Evolutionary conservation across 2,329 filamentous ascomycete genomes (phyloP).

Genomic region (Aspergillus transmontanensis): DNA sequence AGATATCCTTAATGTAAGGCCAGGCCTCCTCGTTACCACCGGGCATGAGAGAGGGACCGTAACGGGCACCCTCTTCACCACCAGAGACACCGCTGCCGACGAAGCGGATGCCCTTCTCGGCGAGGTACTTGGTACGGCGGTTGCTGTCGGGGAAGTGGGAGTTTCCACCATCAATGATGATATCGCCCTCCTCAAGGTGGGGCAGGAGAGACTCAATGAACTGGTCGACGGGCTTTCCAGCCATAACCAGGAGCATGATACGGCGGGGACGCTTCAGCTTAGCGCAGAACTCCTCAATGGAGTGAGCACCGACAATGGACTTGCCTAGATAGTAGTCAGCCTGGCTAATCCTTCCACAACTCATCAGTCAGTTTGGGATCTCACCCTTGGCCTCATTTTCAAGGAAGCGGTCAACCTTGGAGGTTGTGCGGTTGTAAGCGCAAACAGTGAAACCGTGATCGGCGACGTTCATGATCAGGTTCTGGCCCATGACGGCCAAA

Average conservation of each 20-base stretch:
- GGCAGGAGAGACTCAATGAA: conserved; percentile 96
- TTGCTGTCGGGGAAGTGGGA: conserved; percentile 99
- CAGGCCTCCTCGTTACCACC: conserved; percentile 98
- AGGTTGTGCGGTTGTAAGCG: conserved; percentile 97
- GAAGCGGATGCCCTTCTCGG: conserved; percentile 85
- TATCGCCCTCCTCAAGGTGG: conserved; percentile 81
- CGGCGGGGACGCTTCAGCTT: conserved; percentile 98
- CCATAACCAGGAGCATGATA: conserved; percentile 99
- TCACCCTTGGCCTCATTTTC: conserved; percentile 83
- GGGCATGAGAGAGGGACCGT: conserved; percentile 97
- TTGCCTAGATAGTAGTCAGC: conserved; percentile 62
- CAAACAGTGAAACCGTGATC: conserved; percentile 95
- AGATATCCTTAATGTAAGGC: conserved; percentile 98
- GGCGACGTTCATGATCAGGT: conserved; percentile 86
- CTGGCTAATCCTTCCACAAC: neutral
- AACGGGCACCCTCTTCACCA: conserved; percentile 98
- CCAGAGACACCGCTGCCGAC: conserved; percentile 97
- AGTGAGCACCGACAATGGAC: conserved; percentile 90
- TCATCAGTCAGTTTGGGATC: conserved; percentile 17
- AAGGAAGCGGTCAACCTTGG: conserved; percentile 96
- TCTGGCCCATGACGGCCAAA: conserved; percentile 88
- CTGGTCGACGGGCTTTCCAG: conserved; percentile 95
- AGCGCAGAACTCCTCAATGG: conserved; percentile 87
- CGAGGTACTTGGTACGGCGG: conserved; percentile 89
- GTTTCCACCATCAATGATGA: conserved; percentile 99